phyloP scores from a whole-genome alignment of 2,329 filamentous ascomycete genomes.

The Epichloe typhina region DNA sequence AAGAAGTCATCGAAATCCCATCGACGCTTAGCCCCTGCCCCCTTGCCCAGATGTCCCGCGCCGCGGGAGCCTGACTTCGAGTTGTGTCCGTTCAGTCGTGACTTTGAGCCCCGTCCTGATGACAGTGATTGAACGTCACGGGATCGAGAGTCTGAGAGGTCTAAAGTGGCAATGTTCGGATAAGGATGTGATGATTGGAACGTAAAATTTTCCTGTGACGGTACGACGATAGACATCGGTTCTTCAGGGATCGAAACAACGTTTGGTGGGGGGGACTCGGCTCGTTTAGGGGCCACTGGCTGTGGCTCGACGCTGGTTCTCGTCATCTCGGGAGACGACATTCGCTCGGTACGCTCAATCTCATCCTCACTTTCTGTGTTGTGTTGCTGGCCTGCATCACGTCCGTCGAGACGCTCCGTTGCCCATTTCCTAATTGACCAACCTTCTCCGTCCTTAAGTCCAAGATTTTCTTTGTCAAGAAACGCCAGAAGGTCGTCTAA shows the following conservation, averaged over 20 bases:
- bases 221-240: constrained; percentile 31
- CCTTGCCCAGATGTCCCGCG: constrained; percentile 39
- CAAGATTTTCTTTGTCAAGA: constrained; percentile 69
- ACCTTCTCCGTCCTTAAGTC: constrained; percentile 66
- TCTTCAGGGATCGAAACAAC: constrained; percentile 13
- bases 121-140: constrained; percentile 23
- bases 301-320: constrained; percentile 32
- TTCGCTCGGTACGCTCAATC: constrained; percentile 45
- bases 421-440: constrained; percentile 50
- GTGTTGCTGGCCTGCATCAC: constrained; percentile 37
- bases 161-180: constrained; percentile 47
- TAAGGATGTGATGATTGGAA: constrained; percentile 54
- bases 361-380: constrained; percentile 59
- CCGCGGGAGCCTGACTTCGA: constrained; percentile 15
- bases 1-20: constrained; percentile 66
- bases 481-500: constrained; percentile 80
- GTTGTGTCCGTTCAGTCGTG: constrained; percentile 14
- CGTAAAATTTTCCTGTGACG: constrained; percentile 50
- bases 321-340: constrained; percentile 44
- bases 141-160: constrained; percentile 39
- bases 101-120: constrained; percentile 15
- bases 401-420: constrained; percentile 54
- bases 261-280: constrained; percentile 16
- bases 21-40: constrained; percentile 59
- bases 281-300: constrained; percentile 11